phyloP scores from a whole-genome alignment of 257 asterid species.

The Solanum habrochaites region DNA sequence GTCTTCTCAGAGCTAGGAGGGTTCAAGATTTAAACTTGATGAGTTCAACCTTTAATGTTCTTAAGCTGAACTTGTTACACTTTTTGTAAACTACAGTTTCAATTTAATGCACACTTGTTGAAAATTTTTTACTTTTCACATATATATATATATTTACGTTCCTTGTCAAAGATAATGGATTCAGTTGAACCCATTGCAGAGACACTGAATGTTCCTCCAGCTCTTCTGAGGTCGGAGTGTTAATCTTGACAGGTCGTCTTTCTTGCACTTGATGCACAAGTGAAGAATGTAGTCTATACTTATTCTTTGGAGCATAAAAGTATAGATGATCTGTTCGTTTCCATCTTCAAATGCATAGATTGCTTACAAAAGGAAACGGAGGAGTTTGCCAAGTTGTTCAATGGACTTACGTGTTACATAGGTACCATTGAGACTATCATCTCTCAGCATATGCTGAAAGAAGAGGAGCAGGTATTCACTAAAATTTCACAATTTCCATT shows the following conservation, averaged over 20 bases:
- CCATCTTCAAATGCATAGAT: conserved; percentile 45
- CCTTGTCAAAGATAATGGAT: neutral
- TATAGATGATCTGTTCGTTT: conserved; percentile 43
- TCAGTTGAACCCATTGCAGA: neutral
- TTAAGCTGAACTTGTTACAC: neutral
- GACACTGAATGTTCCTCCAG: neutral
- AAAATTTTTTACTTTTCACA: neutral
- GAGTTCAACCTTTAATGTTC: neutral
- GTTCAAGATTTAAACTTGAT: neutral
- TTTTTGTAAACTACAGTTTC: neutral
- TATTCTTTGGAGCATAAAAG: conserved; percentile 58
- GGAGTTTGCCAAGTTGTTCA: conserved; percentile 29
- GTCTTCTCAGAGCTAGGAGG: neutral
- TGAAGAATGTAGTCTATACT: conserved; percentile 53
- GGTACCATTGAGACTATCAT: conserved; percentile 47
- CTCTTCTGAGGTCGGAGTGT: conserved; percentile 7
- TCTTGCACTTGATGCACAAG: conserved; percentile 58
- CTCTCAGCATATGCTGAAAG: conserved; percentile 79
- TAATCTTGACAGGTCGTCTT: conserved; percentile 62
- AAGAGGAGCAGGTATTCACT: conserved; percentile 66
- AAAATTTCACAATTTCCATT: neutral
- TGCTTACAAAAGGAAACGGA: conserved; percentile 29
- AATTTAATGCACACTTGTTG: neutral
- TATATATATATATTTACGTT: neutral
- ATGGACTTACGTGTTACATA: conserved; percentile 45